Base-by-base conservation (phyloP, 2,329 filamentous ascomycete species). In the Talaromyces sp. region DNA sequence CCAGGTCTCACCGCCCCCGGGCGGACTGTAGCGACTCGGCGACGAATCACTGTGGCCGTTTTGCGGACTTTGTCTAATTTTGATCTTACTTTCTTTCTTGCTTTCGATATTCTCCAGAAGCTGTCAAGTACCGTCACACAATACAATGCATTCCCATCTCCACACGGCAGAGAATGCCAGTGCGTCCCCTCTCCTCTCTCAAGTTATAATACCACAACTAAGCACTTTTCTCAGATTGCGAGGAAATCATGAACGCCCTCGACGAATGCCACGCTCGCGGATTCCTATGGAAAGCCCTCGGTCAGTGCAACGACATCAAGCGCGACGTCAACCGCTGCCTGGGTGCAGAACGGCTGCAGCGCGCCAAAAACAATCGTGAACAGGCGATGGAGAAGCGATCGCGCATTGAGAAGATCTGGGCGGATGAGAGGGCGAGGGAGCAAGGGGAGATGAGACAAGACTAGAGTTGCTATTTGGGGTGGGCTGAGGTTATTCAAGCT, bases 141-240 rank as follows among this genome's bases (percentile, higher is more conserved):
- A 99, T 99, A 85, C 69, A 51, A 99, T 99, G 94, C 94, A 99
- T 90, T 95, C 94, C 58, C 93, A 97, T 79, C 81, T 99, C 2
- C 92, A 97, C 73, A 96, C 91, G 29, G 91, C 94, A 74, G 88
- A 96, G 73, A 96, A 96, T 68, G 82, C 85, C 67, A 92, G 93
- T 96, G 83, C 50, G 78, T 74, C 51, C 70, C 41, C 57, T 55
- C 58, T 55, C 54, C 48, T 48, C 52, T 54, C 10, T 43, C 61
- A 57, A 57, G 21, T 29, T 56, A 48, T 55, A 51, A 51, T 29
- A 29, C 56, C n/a, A 19, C 24, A 14, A 21, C 11, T 50, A 21
- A 46, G 35, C 55, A 24, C 50, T 41, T 38, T 51, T n/a, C n/a
- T 11, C 70, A 99, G 94, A 89, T 70, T 99, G 94, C 83, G 91